Conservation (phyloP, 2,329 filamentous ascomycete genomes). For the Pseudopithomyces maydicus region DNA sequence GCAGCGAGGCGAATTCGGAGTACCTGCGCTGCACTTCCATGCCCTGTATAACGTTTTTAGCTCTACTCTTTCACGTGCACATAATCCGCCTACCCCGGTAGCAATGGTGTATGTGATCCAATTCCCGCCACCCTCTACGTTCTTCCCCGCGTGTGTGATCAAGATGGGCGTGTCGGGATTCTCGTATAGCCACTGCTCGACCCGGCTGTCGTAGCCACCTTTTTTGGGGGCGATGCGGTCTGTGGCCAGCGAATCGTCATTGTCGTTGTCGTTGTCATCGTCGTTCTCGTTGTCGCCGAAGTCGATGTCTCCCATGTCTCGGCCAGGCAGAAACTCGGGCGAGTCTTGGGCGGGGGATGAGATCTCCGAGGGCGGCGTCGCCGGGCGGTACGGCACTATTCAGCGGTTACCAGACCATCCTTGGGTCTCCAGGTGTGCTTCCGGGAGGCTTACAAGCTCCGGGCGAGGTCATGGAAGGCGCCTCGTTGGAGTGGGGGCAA, state of each 20-base stretch:
- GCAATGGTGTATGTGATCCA: slow-evolving; percentile 98
- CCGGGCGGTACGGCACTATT: slow-evolving; percentile 55
- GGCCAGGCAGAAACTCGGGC: slow-evolving; percentile 60
- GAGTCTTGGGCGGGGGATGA: slow-evolving; percentile 71
- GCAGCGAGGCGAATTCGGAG: slow-evolving; percentile 92
- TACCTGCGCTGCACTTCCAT: slow-evolving; percentile 94
- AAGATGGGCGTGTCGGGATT: slow-evolving; percentile 87
- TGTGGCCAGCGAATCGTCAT: slow-evolving; percentile 45
- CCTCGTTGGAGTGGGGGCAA: slow-evolving; percentile 77
- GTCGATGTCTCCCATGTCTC: slow-evolving; percentile 65
- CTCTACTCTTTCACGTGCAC: background rate
- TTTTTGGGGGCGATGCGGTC: slow-evolving; percentile 65
- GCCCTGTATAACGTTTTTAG: slow-evolving; percentile 63
- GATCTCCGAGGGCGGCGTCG: slow-evolving; percentile 71
- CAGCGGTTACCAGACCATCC: background rate
- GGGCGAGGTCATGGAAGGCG: slow-evolving; percentile 46
- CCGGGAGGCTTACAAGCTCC: slow-evolving; percentile 39
- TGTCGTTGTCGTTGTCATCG: slow-evolving; percentile 49
- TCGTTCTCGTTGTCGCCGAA: slow-evolving; percentile 53
- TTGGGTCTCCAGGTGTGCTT: background rate
- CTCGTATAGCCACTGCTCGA: slow-evolving; percentile 97
- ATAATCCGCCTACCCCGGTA: slow-evolving; percentile 70
- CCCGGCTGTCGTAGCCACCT: slow-evolving; percentile 89
- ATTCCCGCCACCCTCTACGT: slow-evolving; percentile 84
- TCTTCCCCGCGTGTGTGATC: slow-evolving; percentile 96